Evolutionary conservation across 1,139 yeast genomes (phyloP).

Genomic region (Debaryomyces robertsiae): DNA sequence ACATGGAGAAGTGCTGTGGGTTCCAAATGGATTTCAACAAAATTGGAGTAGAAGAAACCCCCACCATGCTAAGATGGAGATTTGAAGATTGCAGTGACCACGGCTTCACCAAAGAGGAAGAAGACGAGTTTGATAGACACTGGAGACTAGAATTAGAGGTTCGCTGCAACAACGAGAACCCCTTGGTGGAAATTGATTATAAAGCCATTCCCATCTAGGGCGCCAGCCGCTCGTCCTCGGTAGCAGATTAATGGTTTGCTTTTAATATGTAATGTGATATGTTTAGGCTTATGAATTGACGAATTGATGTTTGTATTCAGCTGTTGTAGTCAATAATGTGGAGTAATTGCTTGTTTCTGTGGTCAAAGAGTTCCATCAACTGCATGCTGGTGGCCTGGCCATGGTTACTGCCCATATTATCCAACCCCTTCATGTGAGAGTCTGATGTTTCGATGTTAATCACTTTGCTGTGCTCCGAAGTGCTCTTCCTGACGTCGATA

Average conservation of each 20-base stretch:
- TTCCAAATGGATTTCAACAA: conserved; percentile 56
- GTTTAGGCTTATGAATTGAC: conserved; percentile 2
- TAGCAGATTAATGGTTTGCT: not conserved
- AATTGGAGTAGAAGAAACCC: conserved; percentile 51
- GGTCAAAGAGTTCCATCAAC: conserved; percentile 10
- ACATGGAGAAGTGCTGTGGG: conserved; percentile 64
- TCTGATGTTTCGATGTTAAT: conserved; percentile 6
- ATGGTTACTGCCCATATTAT: conserved; percentile 1
- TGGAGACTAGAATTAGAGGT: conserved; percentile 61
- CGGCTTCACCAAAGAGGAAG: conserved; percentile 53
- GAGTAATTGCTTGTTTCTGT: conserved; percentile 9
- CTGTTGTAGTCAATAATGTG: conserved; percentile 5
- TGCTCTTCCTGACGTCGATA: conserved; percentile 3
- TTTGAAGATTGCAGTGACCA: conserved; percentile 56
- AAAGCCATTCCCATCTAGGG: conserved; percentile 40
- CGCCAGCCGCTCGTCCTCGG: not conserved
- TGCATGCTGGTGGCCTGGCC: conserved; percentile 2
- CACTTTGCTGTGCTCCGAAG: not conserved
- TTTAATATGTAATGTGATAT: conserved; percentile 1
- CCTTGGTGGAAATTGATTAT: conserved; percentile 62
- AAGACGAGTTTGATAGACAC: conserved; percentile 49
- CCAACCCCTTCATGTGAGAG: conserved; percentile 7
- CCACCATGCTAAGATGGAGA: conserved; percentile 51
- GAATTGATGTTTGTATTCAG: not conserved
- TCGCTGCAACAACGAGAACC: conserved; percentile 60